A percentile compares a stretch with the other conserved stretches of the same genome.
phyloP scores from a whole-genome alignment of 257 asterid genomes.

The Primulina tabacum region DNA sequence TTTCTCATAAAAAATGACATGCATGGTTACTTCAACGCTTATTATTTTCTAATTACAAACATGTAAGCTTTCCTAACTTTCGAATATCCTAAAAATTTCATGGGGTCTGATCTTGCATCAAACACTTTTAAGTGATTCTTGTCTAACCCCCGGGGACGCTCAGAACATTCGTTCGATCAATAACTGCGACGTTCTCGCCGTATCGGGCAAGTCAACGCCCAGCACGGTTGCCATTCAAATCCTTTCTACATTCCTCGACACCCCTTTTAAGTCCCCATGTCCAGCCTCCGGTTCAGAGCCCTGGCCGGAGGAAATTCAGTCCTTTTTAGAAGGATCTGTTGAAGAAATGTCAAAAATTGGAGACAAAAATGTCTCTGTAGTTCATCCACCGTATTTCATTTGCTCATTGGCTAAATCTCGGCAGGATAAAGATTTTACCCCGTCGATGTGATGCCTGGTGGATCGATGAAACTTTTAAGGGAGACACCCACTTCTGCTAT shows the following conservation, averaged over 20 bases:
- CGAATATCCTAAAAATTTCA: too few relatives aligned
- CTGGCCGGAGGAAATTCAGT: conserved; percentile 68
- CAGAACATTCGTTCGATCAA: conserved; percentile 72
- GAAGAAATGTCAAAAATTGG: conserved; percentile 60
- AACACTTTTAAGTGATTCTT: too few relatives aligned
- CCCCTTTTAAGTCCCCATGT: conserved; percentile 73
- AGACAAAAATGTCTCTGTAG: not conserved
- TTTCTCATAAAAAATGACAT: too few relatives aligned
- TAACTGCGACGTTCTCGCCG: conserved; percentile 75
- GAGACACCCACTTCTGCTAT: conserved; percentile 47
- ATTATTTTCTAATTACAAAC: too few relatives aligned
- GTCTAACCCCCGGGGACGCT: conserved; percentile 60
- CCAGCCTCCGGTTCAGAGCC: conserved; percentile 29
- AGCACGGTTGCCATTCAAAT: conserved; percentile 53
- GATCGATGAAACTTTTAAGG: conserved; percentile 62
- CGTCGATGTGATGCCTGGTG: conserved; percentile 81
- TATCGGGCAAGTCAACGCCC: conserved; percentile 66
- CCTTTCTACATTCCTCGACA: conserved; percentile 54
- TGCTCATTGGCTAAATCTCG: conserved; percentile 61
- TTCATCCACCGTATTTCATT: conserved; percentile 47
- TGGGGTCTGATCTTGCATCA: too few relatives aligned
- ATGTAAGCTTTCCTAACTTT: too few relatives aligned
- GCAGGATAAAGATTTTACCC: conserved; percentile 44
- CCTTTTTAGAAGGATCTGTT: conserved; percentile 54
- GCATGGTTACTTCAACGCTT: too few relatives aligned